Conservation (phyloP, 306 rosid genomes). For the Quercus ilex region DNA sequence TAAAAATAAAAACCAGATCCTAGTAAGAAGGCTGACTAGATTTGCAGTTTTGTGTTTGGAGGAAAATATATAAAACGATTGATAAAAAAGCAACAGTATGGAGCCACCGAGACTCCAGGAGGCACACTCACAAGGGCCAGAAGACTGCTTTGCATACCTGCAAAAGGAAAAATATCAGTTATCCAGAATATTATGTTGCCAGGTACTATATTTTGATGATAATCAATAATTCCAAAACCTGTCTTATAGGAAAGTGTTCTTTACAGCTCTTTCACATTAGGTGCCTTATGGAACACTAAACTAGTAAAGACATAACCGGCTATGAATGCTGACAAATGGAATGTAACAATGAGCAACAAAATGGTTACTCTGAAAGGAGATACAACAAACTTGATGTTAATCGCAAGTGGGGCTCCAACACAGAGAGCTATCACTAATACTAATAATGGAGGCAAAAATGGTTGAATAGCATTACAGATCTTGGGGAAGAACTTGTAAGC, state of each 20-base stretch:
- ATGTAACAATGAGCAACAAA: constrained; percentile 59
- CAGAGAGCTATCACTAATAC: constrained; percentile 80
- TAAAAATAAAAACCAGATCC: neutral
- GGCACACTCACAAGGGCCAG: constrained; percentile 89
- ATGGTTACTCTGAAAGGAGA: constrained; percentile 71
- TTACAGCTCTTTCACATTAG: constrained; percentile 68
- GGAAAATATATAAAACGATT: neutral
- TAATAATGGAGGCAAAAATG: constrained; percentile 80
- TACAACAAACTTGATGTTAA: constrained; percentile 65
- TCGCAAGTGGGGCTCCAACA: constrained; percentile 96
- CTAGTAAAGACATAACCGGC: constrained; percentile 76
- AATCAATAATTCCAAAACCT: constrained; percentile 42
- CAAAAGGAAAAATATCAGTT: constrained; percentile 10
- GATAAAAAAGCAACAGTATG: neutral
- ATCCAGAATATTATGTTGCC: neutral
- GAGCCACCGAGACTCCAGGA: constrained; percentile 90
- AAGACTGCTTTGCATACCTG: constrained; percentile 99
- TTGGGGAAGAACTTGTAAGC: constrained; percentile 69
- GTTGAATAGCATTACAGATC: constrained; percentile 62
- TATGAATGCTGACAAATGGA: constrained; percentile 68
- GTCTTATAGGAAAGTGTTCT: constrained; percentile 90
- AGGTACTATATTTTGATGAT: neutral
- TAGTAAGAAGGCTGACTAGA: neutral
- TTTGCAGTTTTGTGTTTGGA: neutral
- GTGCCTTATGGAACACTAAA: constrained; percentile 45